Evolutionary conservation across 441 rosid genomes (phyloP).

Genomic region (Adansonia madagascariensis): DNA sequence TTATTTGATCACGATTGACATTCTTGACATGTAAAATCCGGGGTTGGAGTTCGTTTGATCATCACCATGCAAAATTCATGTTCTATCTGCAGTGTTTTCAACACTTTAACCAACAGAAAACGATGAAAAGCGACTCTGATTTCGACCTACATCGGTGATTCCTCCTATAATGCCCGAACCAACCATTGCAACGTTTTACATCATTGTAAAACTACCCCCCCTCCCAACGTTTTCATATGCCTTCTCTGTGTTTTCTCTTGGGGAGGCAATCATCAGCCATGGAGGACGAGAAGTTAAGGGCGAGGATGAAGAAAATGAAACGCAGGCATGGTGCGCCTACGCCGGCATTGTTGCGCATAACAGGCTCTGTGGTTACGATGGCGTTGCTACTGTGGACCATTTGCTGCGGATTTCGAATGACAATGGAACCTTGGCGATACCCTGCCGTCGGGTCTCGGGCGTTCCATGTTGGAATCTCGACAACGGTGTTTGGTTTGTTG

Average conservation of each 20-base stretch:
- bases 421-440: slow-evolving; percentile 33
- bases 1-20: not conserved
- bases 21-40: not conserved
- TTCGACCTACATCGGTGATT: not conserved
- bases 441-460: slow-evolving; percentile 29
- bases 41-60: not conserved
- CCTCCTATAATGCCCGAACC: not conserved
- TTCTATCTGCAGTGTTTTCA: not conserved
- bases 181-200: not conserved
- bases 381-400: slow-evolving; percentile 37
- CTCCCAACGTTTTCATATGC: not conserved
- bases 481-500: slow-evolving; percentile 33
- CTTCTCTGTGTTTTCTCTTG: not conserved
- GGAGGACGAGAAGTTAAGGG: slow-evolving; percentile 30
- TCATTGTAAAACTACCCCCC: not conserved
- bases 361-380: slow-evolving; percentile 28
- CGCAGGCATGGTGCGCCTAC: not conserved
- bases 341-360: slow-evolving; percentile 14
- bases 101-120: not conserved
- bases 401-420: slow-evolving; percentile 35
- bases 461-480: slow-evolving; percentile 36
- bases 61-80: not conserved
- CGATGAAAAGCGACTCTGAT: not conserved
- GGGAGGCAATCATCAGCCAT: not conserved
- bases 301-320: slow-evolving; percentile 26